Conservation (phyloP, 129 eudicot species). For the Mikania micrantha region DNA sequence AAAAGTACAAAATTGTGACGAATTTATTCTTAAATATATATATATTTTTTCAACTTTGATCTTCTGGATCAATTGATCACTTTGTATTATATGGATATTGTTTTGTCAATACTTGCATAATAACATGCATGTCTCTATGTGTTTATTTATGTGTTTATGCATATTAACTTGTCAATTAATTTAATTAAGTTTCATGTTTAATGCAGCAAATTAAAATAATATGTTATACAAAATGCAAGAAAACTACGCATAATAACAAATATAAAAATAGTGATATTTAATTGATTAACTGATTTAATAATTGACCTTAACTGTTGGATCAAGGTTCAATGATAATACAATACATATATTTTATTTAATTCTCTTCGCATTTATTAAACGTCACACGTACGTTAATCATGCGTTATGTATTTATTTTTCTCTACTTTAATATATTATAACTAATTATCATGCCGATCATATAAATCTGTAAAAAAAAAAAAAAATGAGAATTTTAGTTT, state of each 20-base stretch:
- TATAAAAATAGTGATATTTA: background rate
- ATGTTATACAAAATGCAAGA: background rate
- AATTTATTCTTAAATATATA: conserved; percentile 23
- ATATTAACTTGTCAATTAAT: background rate
- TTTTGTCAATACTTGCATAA: background rate
- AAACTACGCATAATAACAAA: background rate
- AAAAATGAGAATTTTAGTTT: no score
- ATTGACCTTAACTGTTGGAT: background rate
- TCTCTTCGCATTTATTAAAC: no score
- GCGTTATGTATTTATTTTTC: no score
- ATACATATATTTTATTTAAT: background rate
- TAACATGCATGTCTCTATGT: conserved; percentile 2
- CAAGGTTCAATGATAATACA: background rate
- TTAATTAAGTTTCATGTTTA: background rate
- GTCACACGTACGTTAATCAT: no score
- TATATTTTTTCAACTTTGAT: background rate
- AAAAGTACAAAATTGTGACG: conserved; percentile 26
- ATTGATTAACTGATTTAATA: background rate
- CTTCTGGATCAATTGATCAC: background rate
- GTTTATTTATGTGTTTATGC: background rate
- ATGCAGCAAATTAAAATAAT: background rate
- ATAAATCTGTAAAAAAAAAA: no score
- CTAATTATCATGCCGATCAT: no score
- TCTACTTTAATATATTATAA: no score
- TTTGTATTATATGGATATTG: background rate